Conservation (phyloP, 805 yeast species). For the Candida pseudoglaebosa region DNA sequence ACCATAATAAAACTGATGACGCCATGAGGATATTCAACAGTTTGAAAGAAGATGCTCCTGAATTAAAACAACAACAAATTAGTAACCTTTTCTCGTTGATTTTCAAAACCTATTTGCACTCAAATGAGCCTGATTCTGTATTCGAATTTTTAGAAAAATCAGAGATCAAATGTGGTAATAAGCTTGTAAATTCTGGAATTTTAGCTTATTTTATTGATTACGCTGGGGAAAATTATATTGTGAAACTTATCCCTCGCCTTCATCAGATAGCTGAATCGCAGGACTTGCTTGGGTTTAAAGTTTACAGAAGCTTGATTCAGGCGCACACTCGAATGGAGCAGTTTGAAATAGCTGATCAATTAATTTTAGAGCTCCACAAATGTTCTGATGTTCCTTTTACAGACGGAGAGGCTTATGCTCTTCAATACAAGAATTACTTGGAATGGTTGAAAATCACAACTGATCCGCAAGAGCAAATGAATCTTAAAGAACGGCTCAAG, state of each 20-base stretch:
- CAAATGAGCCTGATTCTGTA: conserved; percentile 24
- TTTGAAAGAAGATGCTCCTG: too few species aligned
- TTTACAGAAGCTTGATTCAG: conserved; percentile 23
- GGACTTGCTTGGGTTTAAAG: conserved; percentile 18
- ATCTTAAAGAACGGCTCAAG: background rate
- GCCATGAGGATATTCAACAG: conserved; percentile 25
- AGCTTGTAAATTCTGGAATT: conserved; percentile 15
- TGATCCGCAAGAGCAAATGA: conserved; percentile 4
- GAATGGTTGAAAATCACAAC: conserved; percentile 21
- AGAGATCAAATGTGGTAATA: conserved; percentile 12
- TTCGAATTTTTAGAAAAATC: conserved; percentile 19
- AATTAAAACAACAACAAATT: too few species aligned
- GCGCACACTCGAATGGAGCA: conserved; percentile 29
- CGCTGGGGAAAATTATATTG: conserved; percentile 17
- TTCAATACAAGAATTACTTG: conserved; percentile 28
- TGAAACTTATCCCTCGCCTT: conserved; percentile 17
- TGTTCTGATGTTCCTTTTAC: conserved; percentile 25
- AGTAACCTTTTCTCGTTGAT: conserved; percentile 21
- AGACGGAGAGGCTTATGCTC: conserved; percentile 21
- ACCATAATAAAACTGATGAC: conserved; percentile 29
- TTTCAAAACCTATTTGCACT: conserved; percentile 22
- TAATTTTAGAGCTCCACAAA: conserved; percentile 29
- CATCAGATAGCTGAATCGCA: conserved; percentile 15
- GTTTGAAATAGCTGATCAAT: conserved; percentile 28
- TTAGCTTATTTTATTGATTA: conserved; percentile 18